A percentile compares a stretch with the other conserved stretches of the same genome.
Conservation (phyloP, 2,329 filamentous ascomycete species). For the Phyllosticta paracitricarpa region DNA sequence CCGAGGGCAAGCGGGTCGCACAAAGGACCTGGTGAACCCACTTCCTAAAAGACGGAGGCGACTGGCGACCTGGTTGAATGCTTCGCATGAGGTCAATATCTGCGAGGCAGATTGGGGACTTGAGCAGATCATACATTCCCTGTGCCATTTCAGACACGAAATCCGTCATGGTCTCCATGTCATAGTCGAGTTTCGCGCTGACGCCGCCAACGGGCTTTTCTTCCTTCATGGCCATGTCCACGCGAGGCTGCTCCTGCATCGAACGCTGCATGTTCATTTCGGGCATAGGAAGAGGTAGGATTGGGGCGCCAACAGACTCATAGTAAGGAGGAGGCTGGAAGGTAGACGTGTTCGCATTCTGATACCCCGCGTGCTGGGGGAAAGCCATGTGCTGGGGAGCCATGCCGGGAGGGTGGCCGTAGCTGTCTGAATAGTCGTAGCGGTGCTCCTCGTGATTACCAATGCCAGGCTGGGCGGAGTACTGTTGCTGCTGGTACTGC, state of each 20-base stretch:
- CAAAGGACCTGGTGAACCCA: conserved; percentile 86
- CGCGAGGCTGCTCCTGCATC: conserved; percentile 26
- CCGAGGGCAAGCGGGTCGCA: conserved; percentile 80
- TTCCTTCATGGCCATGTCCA: conserved; percentile 42
- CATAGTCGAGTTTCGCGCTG: conserved; percentile 88
- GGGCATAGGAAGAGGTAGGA: conserved; percentile 37
- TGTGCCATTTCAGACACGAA: conserved; percentile 87
- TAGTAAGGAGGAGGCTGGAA: conserved; percentile 33
- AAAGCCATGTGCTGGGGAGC: conserved; percentile 27
- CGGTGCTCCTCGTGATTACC: conserved; percentile 34
- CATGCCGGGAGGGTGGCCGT: conserved; percentile 33
- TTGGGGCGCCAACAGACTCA: conserved; percentile 34
- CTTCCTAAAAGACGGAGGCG: conserved; percentile 72
- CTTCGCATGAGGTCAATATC: conserved; percentile 55
- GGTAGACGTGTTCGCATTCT: conserved; percentile 23
- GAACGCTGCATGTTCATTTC: conserved; percentile 27
- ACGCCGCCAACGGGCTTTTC: conserved; percentile 72
- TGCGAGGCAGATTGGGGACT: conserved; percentile 46
- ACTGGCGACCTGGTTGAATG: conserved; percentile 50
- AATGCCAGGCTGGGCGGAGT: conserved; percentile 25
- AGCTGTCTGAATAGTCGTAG: conserved; percentile 38
- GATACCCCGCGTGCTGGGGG: conserved; percentile 29
- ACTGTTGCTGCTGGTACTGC: conserved; percentile 33
- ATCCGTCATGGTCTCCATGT: conserved; percentile 92
- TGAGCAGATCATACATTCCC: conserved; percentile 54